Percentiles rank a stretch among this genome's conserved stretches.
These are phyloP conservation scores for Solanum sejunctum DNA, from an alignment of 257 asterid genomes.

Conservation along the genomic window DNA sequence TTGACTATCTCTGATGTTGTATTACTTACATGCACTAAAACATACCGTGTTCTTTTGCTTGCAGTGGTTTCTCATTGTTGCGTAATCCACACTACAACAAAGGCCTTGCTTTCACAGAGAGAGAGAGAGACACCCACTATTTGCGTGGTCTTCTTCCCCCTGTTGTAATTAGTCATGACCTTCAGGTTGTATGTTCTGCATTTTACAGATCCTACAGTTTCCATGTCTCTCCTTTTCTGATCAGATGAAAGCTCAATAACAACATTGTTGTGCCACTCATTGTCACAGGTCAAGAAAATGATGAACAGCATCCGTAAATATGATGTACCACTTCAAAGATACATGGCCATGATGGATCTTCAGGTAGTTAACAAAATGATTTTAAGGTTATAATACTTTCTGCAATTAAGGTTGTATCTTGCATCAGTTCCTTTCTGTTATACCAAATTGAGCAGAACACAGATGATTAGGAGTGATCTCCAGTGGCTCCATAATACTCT, in stretches of 20 bases:
- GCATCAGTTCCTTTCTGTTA: background rate
- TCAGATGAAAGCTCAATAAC: background rate
- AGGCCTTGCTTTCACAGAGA: slow-evolving; percentile 87
- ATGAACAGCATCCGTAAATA: slow-evolving; percentile 86
- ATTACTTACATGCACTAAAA: background rate
- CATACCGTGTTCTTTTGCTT: slow-evolving; percentile 1
- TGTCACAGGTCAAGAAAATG: slow-evolving; percentile 77
- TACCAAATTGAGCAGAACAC: background rate
- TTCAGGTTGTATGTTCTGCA: slow-evolving; percentile 46
- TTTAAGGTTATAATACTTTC: background rate
- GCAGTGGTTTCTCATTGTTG: slow-evolving; percentile 92
- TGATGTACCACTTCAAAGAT: slow-evolving; percentile 86
- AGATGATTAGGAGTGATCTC: background rate
- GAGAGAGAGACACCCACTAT: slow-evolving; percentile 92
- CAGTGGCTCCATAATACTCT: background rate
- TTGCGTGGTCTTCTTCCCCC: slow-evolving; percentile 99
- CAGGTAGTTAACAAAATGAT: slow-evolving; percentile 40
- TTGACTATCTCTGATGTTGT: background rate
- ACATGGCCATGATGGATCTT: slow-evolving; percentile 99
- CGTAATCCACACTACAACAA: slow-evolving; percentile 97
- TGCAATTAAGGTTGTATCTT: background rate
- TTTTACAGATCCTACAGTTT: background rate
- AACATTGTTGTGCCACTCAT: background rate
- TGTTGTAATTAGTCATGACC: slow-evolving; percentile 51
- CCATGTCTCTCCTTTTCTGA: background rate